These are phyloP conservation scores for Fulvia fulva DNA, from an alignment of 2,329 filamentous ascomycete species.

Conservation along the genomic window DNA sequence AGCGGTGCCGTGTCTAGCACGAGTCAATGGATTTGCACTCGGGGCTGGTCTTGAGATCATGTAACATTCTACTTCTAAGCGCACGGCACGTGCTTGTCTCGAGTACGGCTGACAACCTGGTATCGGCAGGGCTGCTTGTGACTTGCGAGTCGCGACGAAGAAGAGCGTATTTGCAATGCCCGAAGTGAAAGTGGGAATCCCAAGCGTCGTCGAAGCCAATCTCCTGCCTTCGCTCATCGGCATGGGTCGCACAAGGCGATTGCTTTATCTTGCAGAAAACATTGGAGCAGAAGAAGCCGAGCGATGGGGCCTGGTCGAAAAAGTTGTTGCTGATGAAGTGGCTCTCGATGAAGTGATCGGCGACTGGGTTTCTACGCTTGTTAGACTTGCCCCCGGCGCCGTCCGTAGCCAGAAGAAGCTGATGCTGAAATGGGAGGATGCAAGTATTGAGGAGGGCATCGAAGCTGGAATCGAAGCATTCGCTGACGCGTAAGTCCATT, in stretches of 20 bases:
- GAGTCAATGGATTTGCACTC: constrained; percentile 37
- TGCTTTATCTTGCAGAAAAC: constrained; percentile 37
- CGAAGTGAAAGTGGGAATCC: constrained; percentile 38
- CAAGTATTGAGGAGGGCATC: constrained; percentile 23
- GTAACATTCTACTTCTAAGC: background rate
- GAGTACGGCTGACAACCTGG: background rate
- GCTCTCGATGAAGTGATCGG: constrained; percentile 32
- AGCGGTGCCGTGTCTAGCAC: constrained; percentile 38
- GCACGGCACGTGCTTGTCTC: background rate
- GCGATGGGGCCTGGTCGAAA: background rate
- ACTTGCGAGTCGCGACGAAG: constrained; percentile 35
- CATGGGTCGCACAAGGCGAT: constrained; percentile 35
- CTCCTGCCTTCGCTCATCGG: constrained; percentile 37
- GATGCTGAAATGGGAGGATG: constrained; percentile 27
- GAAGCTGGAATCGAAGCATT: constrained; percentile 27
- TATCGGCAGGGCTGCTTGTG: constrained; percentile 30
- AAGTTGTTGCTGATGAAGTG: constrained; percentile 27
- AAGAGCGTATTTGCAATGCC: constrained; percentile 38
- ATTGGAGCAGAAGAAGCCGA: constrained; percentile 27
- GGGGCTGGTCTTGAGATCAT: constrained; percentile 38
- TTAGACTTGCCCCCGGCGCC: constrained; percentile 31
- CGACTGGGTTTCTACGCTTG: constrained; percentile 31
- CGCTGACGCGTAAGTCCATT: constrained; percentile 10
- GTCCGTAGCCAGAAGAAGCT: constrained; percentile 34
- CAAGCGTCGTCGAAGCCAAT: constrained; percentile 39